Evolutionary conservation across 2,329 filamentous ascomycete species (phyloP).

Genomic region (Hansfordia pulvinata): DNA sequence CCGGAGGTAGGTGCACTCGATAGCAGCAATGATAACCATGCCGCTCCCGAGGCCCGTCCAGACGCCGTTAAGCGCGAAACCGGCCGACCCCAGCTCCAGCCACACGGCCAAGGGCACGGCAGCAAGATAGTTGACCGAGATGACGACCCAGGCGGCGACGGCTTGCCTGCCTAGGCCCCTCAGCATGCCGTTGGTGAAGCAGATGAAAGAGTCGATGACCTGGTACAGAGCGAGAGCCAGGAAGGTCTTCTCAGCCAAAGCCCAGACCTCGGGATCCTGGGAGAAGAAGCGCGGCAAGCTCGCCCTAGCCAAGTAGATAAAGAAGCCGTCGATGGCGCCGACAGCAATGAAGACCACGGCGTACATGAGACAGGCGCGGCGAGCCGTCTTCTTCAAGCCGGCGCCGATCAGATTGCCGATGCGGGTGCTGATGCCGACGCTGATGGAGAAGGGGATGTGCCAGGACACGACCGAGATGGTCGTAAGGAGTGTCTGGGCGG

Average conservation of each 20-base stretch:
- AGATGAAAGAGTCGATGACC: conserved; percentile 19
- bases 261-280: conserved; percentile 14
- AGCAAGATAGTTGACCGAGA: conserved; percentile 21
- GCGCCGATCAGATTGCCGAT: conserved; percentile 27
- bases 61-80: conserved; percentile 17
- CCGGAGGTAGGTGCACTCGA: conserved; percentile 20
- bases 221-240: conserved; percentile 19
- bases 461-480: conserved; percentile 25
- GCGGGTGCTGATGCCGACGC: conserved; percentile 25
- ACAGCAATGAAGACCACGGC: conserved; percentile 17
- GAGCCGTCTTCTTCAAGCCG: conserved; percentile 16
- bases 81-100: conserved; percentile 19
- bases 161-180: conserved; percentile 24
- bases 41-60: conserved; percentile 21
- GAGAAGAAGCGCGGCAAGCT: conserved; percentile 17
- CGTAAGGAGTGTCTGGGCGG: conserved; percentile 25
- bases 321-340: conserved; percentile 18
- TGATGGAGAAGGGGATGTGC: conserved; percentile 28
- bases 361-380: conserved; percentile 17
- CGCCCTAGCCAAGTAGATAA: conserved; percentile 17
- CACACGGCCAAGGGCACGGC: conserved; percentile 23
- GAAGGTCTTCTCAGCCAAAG: conserved; percentile 16
- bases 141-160: conserved; percentile 21
- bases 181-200: conserved; percentile 22
- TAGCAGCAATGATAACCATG: conserved; percentile 15